Evolutionary conservation across 352 stramenopile genomes (phyloP).

Genomic region (Plasmopara halstedii): DNA sequence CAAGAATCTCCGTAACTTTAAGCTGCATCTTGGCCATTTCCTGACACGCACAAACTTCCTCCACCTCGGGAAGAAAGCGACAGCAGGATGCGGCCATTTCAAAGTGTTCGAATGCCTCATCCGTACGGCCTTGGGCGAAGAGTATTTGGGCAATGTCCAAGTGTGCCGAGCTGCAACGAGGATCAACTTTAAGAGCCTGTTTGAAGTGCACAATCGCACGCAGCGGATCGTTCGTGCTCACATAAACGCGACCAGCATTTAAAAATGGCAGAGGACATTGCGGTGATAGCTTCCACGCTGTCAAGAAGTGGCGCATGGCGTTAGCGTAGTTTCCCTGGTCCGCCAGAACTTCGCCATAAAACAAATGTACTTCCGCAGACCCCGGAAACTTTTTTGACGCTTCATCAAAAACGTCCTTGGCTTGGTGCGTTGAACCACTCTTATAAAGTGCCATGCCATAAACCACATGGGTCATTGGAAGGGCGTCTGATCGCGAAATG

Average conservation of each 20-base stretch:
- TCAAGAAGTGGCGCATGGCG: conserved; percentile 74
- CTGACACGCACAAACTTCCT: conserved; percentile 71
- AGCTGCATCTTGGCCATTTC: conserved; percentile 83
- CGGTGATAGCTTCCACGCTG: conserved; percentile 63
- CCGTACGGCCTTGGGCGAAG: conserved; percentile 69
- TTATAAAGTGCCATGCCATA: conserved; percentile 87
- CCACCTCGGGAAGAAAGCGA: conserved; percentile 77
- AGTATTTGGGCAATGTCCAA: conserved; percentile 83
- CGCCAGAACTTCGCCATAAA: conserved; percentile 58
- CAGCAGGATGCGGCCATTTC: conserved; percentile 60
- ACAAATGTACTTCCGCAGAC: conserved; percentile 73
- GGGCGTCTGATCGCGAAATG: conserved; percentile 66
- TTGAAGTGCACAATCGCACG: conserved; percentile 78
- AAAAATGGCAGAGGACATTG: conserved; percentile 76
- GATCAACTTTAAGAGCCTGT: conserved; percentile 70
- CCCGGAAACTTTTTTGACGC: conserved; percentile 75
- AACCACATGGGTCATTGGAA: conserved; percentile 76
- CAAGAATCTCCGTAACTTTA: conserved; percentile 75
- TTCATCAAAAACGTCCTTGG: conserved; percentile 73
- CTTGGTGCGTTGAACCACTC: conserved; percentile 72
- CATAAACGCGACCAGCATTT: conserved; percentile 77
- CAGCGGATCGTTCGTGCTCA: conserved; percentile 75
- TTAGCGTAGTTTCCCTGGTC: conserved; percentile 78
- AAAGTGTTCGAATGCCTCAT: conserved; percentile 71
- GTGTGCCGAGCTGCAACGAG: conserved; percentile 71